These are phyloP conservation scores for Zymoseptoria pseudotritici DNA, from an alignment of 2,329 filamentous ascomycete species.

Conservation along the genomic window DNA sequence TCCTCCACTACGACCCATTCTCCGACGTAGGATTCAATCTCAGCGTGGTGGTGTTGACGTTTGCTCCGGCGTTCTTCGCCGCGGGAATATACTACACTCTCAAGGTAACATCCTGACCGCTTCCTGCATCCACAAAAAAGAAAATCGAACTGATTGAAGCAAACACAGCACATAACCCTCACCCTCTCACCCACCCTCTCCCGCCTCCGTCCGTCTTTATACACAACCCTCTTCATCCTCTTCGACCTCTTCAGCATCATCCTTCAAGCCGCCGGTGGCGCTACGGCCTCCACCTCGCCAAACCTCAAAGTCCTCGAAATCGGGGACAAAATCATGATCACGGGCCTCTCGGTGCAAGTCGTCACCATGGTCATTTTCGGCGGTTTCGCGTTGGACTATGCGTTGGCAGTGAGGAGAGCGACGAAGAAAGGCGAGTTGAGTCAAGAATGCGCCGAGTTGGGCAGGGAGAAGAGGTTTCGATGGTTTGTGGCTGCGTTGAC, in stretches of 20 bases:
- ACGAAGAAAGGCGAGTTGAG: background rate
- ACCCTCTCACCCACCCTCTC: slow-evolving; percentile 32
- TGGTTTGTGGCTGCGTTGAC: slow-evolving; percentile 23
- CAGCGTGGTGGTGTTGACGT: slow-evolving; percentile 37
- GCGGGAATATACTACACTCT: slow-evolving; percentile 39
- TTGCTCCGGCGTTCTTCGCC: slow-evolving; percentile 39
- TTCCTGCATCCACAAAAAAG: background rate
- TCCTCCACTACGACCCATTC: slow-evolving; percentile 38
- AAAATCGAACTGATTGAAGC: background rate
- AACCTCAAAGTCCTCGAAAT: slow-evolving; percentile 35
- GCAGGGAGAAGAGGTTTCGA: background rate
- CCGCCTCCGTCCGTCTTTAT: slow-evolving; percentile 21
- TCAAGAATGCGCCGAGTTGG: background rate
- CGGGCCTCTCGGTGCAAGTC: slow-evolving; percentile 52
- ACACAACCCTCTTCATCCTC: slow-evolving; percentile 53
- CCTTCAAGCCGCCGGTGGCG: slow-evolving; percentile 52
- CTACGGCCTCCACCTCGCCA: slow-evolving; percentile 46
- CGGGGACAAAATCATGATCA: slow-evolving; percentile 51
- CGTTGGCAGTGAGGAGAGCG: slow-evolving; percentile 16
- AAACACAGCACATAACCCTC: slow-evolving; percentile 34
- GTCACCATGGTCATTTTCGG: slow-evolving; percentile 45
- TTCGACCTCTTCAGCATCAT: slow-evolving; percentile 53
- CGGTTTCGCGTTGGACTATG: slow-evolving; percentile 33
- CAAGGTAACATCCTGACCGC: too few relatives aligned
- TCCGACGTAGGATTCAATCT: slow-evolving; percentile 37